These are phyloP conservation scores for Hypoxylon cercidicola DNA, from an alignment of 495 filamentous ascomycete species.

Conservation along the genomic window DNA sequence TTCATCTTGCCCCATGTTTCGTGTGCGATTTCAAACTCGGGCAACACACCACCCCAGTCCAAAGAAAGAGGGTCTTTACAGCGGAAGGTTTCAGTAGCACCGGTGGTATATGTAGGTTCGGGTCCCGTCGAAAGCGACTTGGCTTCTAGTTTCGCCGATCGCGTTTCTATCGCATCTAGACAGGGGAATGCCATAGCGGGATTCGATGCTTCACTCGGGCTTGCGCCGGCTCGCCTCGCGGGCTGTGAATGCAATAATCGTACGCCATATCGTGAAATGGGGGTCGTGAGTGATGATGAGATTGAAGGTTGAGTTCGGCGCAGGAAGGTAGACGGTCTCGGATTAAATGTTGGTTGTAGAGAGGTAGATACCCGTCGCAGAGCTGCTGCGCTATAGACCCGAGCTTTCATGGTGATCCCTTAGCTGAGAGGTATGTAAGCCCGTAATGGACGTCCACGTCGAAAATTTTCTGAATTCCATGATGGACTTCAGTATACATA, in stretches of 20 bases:
- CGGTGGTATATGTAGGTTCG: constrained; percentile 93
- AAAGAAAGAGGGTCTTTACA: constrained; percentile 79
- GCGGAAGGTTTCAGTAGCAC: constrained; percentile 78
- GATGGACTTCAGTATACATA: constrained; percentile 1
- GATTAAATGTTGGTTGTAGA: constrained; percentile 18
- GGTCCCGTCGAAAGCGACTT: constrained; percentile 78
- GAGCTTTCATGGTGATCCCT: constrained; percentile 29
- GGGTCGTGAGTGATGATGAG: constrained; percentile 4
- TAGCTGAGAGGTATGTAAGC: not conserved
- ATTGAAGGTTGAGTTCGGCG: constrained; percentile 32
- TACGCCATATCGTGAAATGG: constrained; percentile 23
- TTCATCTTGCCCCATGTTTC: constrained; percentile 94
- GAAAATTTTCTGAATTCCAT: constrained; percentile 18
- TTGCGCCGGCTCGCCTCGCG: constrained; percentile 38
- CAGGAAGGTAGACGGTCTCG: constrained; percentile 6
- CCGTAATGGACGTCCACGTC: constrained; percentile 7
- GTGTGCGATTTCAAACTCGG: constrained; percentile 88
- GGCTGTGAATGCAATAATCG: constrained; percentile 48
- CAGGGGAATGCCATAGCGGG: constrained; percentile 95
- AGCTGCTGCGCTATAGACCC: constrained; percentile 12
- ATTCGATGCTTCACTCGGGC: constrained; percentile 69
- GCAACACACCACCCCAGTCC: constrained; percentile 92
- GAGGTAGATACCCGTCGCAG: constrained; percentile 37
- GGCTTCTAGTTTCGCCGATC: constrained; percentile 79
- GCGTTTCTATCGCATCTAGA: constrained; percentile 88